Base-by-base conservation (phyloP, 2,329 filamentous ascomycete genomes). In the Fusarium sarcochroum region DNA sequence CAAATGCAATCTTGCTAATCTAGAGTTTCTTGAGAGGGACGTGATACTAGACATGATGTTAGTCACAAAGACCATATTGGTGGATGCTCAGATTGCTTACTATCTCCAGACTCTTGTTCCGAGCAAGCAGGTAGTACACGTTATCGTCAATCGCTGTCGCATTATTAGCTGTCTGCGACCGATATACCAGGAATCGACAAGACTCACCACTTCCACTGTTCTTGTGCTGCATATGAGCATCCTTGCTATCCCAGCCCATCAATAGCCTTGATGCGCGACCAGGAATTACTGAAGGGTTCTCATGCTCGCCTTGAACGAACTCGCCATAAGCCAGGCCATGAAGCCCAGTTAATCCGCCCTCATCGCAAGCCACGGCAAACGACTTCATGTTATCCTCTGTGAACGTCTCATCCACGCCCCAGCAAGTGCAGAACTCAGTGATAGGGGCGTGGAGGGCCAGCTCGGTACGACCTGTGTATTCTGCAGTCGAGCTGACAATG, bases 231-330 rank as follows among this genome's bases (percentile, higher is more conserved):
- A 79, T 40, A 66, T 82, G 80, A 20, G 76, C 80, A 38, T 79
- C 78, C 63, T 75, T 79, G 61, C 76, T 79, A 18, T 82, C 79
- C 80, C 80, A 82, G 7, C 80, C 80, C 37, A 81, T 60, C 23
- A 82, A 58, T 60, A 80, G 66, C 53, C 76, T 70, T 15, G 75
- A 77, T 14, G 77, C 76, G 32, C 70, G 71, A 4, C 74, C 77
- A 47, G 74, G 70, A 23, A 76, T 70, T 13, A 72, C 66, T 17
- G 71, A 68, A 18, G 75, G 74, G 30, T 73, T 70, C 4, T 72
- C 71, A 44, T 77, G 66, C 3, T 73, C 68, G 18, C 76, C 73
- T n/a, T 75, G 70, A 20, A 73, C 71, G 53, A 80, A 78, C 63
- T 77, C 73, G 18, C 77, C 80, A 32, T 73, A 76, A 7, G 74